These are phyloP conservation scores for Geotrichum candidum DNA, from an alignment of 1,139 yeast species.

Conservation along the genomic window DNA sequence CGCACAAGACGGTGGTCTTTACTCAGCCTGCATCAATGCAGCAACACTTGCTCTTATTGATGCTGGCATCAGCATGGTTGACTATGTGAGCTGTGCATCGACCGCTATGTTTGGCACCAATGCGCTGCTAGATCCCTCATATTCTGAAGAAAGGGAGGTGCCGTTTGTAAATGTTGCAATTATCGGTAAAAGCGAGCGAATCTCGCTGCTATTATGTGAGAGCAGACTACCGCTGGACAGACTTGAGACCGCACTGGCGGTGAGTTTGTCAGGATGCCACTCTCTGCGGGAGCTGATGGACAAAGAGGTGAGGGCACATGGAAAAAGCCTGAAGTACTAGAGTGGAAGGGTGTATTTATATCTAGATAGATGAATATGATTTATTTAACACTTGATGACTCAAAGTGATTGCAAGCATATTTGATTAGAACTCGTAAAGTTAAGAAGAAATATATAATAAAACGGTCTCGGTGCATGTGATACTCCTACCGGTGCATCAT, in stretches of 20 bases:
- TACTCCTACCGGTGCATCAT: too few relatives aligned
- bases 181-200: constrained; percentile 48
- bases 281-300: constrained; percentile 82
- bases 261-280: constrained; percentile 87
- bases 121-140: constrained; percentile 75
- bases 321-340: constrained; percentile 39
- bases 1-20: constrained; percentile 84
- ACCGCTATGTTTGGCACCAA: constrained; percentile 71
- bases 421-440: neutral
- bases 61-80: constrained; percentile 94
- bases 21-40: constrained; percentile 80
- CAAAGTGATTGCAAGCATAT: neutral
- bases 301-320: constrained; percentile 67
- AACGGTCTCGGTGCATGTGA: too few relatives aligned
- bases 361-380: neutral
- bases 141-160: constrained; percentile 77
- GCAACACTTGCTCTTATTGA: constrained; percentile 84
- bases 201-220: constrained; percentile 43
- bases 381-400: too few relatives aligned
- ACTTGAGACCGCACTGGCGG: constrained; percentile 68
- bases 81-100: constrained; percentile 73
- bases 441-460: too few relatives aligned
- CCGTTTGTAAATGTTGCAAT: constrained; percentile 77
- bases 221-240: constrained; percentile 81
- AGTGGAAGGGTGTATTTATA: neutral